Percentiles rank a stretch among this genome's conserved stretches.
Conservation (phyloP, 164 flowering plant species). For the Akebia trifoliata region DNA sequence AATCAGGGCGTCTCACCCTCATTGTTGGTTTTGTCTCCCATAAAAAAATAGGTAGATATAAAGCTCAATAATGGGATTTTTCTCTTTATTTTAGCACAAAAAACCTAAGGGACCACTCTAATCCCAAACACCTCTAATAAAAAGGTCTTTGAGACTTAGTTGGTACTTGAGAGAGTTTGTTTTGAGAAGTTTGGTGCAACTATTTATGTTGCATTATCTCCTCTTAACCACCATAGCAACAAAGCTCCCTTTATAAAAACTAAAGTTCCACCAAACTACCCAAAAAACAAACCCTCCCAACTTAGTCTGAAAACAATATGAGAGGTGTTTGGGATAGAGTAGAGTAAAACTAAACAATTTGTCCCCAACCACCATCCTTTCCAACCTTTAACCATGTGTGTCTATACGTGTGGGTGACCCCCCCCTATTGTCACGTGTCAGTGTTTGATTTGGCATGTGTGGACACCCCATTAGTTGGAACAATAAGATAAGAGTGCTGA, state of each 20-base stretch:
- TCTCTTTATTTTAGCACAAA: too few relatives aligned
- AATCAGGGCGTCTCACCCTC: too few relatives aligned
- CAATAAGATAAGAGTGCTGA: too few relatives aligned
- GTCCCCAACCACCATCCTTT: background rate
- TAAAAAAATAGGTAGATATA: too few relatives aligned
- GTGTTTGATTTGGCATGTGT: too few relatives aligned
- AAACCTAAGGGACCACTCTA: background rate
- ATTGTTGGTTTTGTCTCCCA: too few relatives aligned
- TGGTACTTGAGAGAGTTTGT: too few relatives aligned
- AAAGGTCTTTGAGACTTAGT: background rate
- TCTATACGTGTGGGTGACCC: background rate
- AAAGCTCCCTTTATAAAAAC: background rate
- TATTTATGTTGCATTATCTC: slow-evolving; percentile 7
- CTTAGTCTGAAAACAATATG: background rate
- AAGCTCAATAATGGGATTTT: too few relatives aligned
- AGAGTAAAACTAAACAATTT: background rate
- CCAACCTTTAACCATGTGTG: background rate
- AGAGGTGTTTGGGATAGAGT: too few relatives aligned
- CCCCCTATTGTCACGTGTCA: background rate
- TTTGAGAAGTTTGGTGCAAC: slow-evolving; percentile 3
- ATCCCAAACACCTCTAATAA: background rate
- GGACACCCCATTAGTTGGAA: background rate
- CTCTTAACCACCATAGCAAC: background rate
- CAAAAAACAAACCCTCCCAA: background rate
- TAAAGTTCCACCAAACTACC: too few relatives aligned